Evolutionary conservation across 345 rosid species (phyloP).

Genomic region (Gossypium raimondii): DNA sequence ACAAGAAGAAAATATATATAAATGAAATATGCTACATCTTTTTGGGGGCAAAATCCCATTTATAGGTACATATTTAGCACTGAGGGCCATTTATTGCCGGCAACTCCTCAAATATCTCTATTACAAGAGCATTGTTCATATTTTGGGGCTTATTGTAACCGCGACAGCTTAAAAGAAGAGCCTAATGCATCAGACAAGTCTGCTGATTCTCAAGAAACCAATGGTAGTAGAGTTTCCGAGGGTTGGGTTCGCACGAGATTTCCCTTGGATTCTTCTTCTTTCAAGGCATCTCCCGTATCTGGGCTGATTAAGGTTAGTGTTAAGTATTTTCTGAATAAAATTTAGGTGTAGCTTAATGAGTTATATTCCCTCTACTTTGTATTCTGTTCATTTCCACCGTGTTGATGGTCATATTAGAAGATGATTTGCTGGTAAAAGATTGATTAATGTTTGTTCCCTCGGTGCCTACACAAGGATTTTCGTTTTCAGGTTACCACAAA

Average conservation of each 20-base stretch:
- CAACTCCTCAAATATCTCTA: conserved; percentile 86
- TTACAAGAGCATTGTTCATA: conserved; percentile 80
- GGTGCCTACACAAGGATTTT: not conserved
- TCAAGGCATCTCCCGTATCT: conserved; percentile 43
- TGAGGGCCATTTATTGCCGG: conserved; percentile 90
- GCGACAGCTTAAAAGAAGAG: conserved; percentile 33
- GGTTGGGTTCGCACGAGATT: conserved; percentile 24
- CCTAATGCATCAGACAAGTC: conserved; percentile 32
- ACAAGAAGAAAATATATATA: not conserved
- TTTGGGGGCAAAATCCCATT: conserved; percentile 1
- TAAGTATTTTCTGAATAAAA: not conserved
- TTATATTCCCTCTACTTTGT: not conserved
- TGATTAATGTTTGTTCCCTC: not conserved
- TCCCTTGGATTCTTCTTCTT: conserved; percentile 34
- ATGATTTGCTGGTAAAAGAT: not conserved
- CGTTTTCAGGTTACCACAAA: not conserved
- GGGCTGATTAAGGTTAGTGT: conserved; percentile 75
- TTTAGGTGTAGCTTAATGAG: not conserved
- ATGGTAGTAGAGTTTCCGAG: conserved; percentile 36
- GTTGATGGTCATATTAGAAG: not conserved
- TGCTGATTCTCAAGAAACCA: conserved; percentile 31
- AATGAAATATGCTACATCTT: not conserved
- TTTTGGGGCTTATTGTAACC: conserved; percentile 71
- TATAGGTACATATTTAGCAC: conserved; percentile 82
- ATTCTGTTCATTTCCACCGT: not conserved